Conservation (phyloP, 768 basidiomycete species). For the Termitomyces sp. region DNA sequence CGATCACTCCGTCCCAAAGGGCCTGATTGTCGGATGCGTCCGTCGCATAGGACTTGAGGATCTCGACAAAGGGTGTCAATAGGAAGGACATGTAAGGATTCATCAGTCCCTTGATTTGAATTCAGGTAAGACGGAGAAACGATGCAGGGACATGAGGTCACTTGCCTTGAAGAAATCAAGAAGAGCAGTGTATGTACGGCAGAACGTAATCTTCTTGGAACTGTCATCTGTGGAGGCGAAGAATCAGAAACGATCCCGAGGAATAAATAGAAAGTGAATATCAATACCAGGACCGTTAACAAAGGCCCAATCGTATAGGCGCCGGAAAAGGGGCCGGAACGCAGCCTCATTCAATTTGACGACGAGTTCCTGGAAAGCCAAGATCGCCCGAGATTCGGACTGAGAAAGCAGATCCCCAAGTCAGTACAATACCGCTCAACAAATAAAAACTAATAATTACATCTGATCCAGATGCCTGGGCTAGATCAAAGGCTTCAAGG, state of each 20-base stretch:
- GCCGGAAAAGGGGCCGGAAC: conserved; percentile 90
- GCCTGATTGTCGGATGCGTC: conserved; percentile 28
- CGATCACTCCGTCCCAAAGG: conserved; percentile 64
- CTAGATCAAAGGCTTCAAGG: conserved; percentile 70
- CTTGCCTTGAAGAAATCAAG: conserved; percentile 87
- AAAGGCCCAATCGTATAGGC: conserved; percentile 94
- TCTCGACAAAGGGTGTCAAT: conserved; percentile 60
- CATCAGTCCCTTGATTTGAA: conserved; percentile 62
- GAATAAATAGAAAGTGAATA: background rate
- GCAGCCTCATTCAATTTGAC: conserved; percentile 89
- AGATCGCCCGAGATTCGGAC: conserved; percentile 53
- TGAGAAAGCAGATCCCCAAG: conserved; percentile 18
- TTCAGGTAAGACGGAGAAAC: background rate
- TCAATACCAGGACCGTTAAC: conserved; percentile 45
- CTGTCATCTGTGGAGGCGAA: conserved; percentile 22
- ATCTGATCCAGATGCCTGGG: conserved; percentile 21
- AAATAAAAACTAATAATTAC: conserved; percentile 1
- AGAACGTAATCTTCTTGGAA: conserved; percentile 66
- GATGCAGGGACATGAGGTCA: background rate
- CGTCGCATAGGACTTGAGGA: conserved; percentile 48
- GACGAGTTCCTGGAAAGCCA: conserved; percentile 84
- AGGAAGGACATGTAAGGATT: conserved; percentile 87
- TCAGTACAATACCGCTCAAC: background rate
- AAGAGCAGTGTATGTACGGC: conserved; percentile 66
- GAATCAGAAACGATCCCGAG: conserved; percentile 1